A percentile compares a stretch with the other conserved stretches of the same genome.
phyloP scores from a whole-genome alignment of 2,329 filamentous ascomycete genomes.

The Albophoma yamanashiensis region DNA sequence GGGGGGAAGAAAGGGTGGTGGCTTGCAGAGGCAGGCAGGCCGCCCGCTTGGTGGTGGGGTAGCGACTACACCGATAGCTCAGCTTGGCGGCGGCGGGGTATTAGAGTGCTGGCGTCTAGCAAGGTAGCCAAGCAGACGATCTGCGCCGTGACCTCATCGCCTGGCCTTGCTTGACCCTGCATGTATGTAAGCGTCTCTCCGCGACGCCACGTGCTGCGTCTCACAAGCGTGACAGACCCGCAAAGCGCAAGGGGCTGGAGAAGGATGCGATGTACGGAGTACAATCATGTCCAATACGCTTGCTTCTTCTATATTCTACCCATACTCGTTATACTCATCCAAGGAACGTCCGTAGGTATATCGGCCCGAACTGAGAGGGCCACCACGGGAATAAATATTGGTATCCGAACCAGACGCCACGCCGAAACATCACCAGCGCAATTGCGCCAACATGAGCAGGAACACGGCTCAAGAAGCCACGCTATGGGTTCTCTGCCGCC shows the following conservation, averaged over 20 bases:
- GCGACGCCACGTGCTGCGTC: neutral
- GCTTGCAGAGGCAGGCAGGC: neutral
- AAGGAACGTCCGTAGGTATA: neutral
- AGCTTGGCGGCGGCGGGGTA: neutral
- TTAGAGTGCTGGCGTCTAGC: neutral
- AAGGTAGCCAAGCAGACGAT: too few species aligned
- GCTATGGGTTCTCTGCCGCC: neutral
- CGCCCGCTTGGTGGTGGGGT: neutral
- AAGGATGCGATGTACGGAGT: neutral
- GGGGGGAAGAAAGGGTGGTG: neutral
- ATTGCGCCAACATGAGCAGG: neutral
- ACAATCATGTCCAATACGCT: neutral
- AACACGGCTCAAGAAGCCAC: neutral
- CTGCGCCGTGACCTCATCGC: neutral
- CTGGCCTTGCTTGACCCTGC: neutral
- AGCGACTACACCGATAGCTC: neutral
- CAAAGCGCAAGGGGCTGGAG: neutral
- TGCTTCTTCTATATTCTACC: neutral
- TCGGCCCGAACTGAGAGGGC: neutral
- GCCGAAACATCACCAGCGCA: neutral
- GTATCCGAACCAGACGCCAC: neutral
- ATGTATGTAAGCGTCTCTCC: neutral
- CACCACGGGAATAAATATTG: neutral
- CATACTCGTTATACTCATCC: neutral
- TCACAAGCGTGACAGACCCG: neutral